phyloP scores from a whole-genome alignment of 2,329 filamentous ascomycete species.

The Calonectria pseudoturangicola region DNA sequence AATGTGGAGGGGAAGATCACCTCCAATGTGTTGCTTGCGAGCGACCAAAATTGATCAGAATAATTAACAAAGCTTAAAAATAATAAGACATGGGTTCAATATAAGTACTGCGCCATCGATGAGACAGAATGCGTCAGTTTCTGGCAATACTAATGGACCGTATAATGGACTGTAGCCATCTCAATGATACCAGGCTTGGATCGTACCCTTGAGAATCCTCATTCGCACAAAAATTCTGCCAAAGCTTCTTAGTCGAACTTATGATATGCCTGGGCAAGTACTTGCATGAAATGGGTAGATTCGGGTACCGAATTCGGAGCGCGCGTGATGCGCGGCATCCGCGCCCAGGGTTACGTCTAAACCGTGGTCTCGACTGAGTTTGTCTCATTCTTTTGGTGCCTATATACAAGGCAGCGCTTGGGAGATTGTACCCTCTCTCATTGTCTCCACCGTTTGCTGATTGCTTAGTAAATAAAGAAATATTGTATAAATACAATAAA shows the following conservation, averaged over 20 bases:
- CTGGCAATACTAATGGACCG: neutral
- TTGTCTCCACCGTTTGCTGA: too few species aligned
- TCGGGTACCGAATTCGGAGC: neutral
- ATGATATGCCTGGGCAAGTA: neutral
- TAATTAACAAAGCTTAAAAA: too few species aligned
- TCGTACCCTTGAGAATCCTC: neutral
- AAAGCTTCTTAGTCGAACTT: neutral
- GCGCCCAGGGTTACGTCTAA: neutral
- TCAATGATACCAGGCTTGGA: constrained; percentile 5
- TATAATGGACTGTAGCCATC: neutral
- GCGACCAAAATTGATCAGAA: too few species aligned
- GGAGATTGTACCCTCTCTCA: too few species aligned
- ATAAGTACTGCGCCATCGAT: neutral
- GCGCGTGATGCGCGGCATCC: constrained; percentile 6
- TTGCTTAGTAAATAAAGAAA: too few species aligned
- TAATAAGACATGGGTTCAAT: neutral
- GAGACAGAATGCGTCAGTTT: neutral
- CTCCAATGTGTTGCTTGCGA: neutral
- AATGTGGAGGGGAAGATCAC: neutral
- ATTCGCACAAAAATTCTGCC: neutral
- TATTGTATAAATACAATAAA: too few species aligned
- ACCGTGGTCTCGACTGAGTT: too few species aligned
- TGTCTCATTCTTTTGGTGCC: neutral
- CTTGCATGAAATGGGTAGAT: neutral
- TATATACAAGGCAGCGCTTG: too few species aligned